These are phyloP conservation scores for Phytophthora colocasiae DNA, from an alignment of 352 stramenopile species.

Conservation along the genomic window DNA sequence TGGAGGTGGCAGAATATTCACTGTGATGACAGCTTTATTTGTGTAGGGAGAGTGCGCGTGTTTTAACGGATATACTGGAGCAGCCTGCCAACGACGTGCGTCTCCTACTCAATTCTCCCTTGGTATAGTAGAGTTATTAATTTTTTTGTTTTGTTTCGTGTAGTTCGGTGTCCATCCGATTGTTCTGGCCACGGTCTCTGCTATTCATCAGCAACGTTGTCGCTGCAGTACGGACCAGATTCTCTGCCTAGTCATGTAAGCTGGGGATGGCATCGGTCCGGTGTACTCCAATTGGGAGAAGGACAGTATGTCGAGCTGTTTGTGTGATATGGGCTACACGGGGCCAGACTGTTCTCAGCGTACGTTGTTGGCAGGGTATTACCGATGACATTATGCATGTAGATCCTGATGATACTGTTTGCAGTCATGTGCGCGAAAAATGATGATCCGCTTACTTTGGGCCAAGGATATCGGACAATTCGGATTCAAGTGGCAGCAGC, in stretches of 20 bases:
- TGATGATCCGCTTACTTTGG: constrained; percentile 83
- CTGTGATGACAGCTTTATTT: background rate
- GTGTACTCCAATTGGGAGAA: constrained; percentile 90
- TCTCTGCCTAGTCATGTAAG: constrained; percentile 40
- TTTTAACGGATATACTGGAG: constrained; percentile 61
- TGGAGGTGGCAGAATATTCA: background rate
- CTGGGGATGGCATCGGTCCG: constrained; percentile 52
- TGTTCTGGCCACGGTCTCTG: constrained; percentile 73
- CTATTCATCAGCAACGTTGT: constrained; percentile 61
- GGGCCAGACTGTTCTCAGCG: constrained; percentile 86
- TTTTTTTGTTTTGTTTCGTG: background rate
- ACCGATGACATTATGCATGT: background rate
- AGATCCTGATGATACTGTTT: constrained; percentile 2
- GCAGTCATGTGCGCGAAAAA: constrained; percentile 88
- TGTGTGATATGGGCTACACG: constrained; percentile 86
- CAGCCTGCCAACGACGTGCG: constrained; percentile 66
- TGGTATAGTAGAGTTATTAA: background rate
- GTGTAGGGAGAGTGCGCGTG: constrained; percentile 62
- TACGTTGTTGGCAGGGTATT: constrained; percentile 32
- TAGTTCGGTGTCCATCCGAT: constrained; percentile 64
- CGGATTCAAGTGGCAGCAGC: constrained; percentile 57
- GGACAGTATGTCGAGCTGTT: constrained; percentile 74
- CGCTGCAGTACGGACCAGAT: constrained; percentile 57
- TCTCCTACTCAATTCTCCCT: background rate
- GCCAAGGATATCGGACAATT: constrained; percentile 70